These are phyloP conservation scores for Thelonectria discophora DNA, from an alignment of 2,329 filamentous ascomycete genomes.

Conservation along the genomic window DNA sequence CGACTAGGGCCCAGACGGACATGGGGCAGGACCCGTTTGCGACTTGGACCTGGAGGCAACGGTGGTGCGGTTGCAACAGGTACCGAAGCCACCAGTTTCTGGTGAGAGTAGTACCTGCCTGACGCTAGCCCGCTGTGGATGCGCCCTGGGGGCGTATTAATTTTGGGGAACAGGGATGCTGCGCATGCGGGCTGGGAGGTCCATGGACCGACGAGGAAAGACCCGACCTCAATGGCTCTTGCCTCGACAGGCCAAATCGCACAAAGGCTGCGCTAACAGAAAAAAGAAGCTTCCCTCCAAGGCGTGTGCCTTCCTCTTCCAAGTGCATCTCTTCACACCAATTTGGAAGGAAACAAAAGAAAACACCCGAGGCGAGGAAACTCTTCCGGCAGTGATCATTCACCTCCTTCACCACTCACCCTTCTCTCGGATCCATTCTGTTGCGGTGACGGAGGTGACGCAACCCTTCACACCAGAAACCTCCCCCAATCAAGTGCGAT, in stretches of 20 bases:
- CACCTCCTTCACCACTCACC: constrained; percentile 11
- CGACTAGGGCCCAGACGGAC: constrained; percentile 15
- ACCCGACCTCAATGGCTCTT: constrained; percentile 9
- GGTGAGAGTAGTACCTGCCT: constrained; percentile 26
- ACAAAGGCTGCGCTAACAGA: background rate
- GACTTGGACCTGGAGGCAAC: constrained; percentile 24
- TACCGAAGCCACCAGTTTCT: constrained; percentile 20
- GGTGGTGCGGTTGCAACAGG: constrained; percentile 18
- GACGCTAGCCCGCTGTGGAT: constrained; percentile 20
- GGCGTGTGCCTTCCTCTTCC: background rate
- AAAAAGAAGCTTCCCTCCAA: background rate
- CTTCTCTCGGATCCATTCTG: constrained; percentile 14
- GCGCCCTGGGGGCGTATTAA: constrained; percentile 34
- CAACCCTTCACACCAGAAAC: constrained; percentile 12
- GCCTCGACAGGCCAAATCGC: constrained; percentile 19
- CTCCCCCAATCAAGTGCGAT: constrained; percentile 10
- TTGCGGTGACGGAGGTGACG: constrained; percentile 12
- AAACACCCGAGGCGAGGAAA: constrained; percentile 10
- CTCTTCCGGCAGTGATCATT: background rate
- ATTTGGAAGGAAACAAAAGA: constrained; percentile 3
- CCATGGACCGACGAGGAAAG: constrained; percentile 10
- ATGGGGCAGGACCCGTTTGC: constrained; percentile 30
- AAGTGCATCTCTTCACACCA: background rate
- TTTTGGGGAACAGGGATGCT: constrained; percentile 43
- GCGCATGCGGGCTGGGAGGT: constrained; percentile 35